These are phyloP conservation scores for Pleodorina starrii DNA, from an alignment of 139 green algal genomes.

Conservation along the genomic window DNA sequence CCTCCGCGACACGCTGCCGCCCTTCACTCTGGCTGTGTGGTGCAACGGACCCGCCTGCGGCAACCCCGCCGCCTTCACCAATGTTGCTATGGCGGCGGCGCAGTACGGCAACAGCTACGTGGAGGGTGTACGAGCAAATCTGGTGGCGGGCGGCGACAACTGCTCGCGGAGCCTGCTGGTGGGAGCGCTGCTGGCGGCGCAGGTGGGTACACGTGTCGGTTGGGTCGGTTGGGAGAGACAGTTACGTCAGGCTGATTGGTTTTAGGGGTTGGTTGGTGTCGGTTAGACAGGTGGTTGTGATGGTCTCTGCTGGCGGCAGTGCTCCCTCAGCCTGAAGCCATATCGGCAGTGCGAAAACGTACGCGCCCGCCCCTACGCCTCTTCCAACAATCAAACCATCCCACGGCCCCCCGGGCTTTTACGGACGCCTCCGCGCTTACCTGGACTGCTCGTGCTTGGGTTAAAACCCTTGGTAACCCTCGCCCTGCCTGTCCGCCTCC, in stretches of 20 bases:
- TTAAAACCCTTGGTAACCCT: neutral
- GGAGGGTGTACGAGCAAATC: slow-evolving; percentile 69
- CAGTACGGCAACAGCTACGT: slow-evolving; percentile 53
- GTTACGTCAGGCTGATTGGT: neutral
- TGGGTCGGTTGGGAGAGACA: neutral
- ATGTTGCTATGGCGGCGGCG: slow-evolving; percentile 57
- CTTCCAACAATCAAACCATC: no score
- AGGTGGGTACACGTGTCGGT: neutral
- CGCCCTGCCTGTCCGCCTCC: neutral
- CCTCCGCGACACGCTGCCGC: slow-evolving; percentile 45
- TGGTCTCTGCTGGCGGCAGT: neutral
- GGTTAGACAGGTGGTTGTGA: neutral
- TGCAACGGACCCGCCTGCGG: slow-evolving; percentile 58
- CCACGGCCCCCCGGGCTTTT: no score
- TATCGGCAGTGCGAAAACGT: neutral
- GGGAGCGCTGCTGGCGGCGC: slow-evolving; percentile 62
- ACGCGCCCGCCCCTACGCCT: no score
- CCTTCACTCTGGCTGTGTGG: slow-evolving; percentile 55
- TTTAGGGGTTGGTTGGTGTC: neutral
- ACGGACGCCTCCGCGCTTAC: neutral
- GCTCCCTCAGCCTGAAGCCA: neutral
- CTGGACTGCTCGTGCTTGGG: neutral
- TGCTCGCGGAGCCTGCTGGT: slow-evolving; percentile 56
- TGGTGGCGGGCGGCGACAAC: slow-evolving; percentile 76
- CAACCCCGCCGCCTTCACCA: slow-evolving; percentile 58